Evolutionary conservation across 2,329 filamentous ascomycete species (phyloP), one percentile per base, ranked within the genome.

Genomic region (Apiospora saccharicola): DNA sequence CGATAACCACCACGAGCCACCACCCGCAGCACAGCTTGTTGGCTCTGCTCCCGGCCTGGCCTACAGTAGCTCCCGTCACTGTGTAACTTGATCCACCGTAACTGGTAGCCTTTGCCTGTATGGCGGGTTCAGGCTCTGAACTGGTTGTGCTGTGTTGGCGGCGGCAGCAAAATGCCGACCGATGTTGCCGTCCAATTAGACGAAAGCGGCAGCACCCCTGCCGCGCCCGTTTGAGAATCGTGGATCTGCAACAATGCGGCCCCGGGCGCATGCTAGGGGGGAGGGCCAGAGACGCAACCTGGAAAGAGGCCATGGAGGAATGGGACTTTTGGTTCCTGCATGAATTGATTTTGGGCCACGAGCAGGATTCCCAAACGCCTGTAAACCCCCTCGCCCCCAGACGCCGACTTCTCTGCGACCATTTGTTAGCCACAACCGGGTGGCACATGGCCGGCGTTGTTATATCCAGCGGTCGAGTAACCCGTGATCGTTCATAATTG

Each of bases 121-220:
- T 14, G 51, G 24, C 2, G 51, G 24, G 26, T 57, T 61, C 26
- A 34, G 53, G 53, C 26, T 34, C 26, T 22, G 34, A 8, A 30
- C 26, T 30, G 26, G 26, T 37, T 61, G 22, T 3, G 51, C 51
- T 12, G 34, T 12, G 8, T 22, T 34, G 53, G 26, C 53, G 53
- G 19, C 53, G 53, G 53, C 53, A 61, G 53, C 16, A 61, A n/a
- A 64, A 24, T 64, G 57, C 57, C 30, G 57, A 64, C 30, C 34
- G 34, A 24, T 14, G 57, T 41, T 64, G 57, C 57, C 57, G 57
- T 30, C 57, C 57, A 64, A 64, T 64, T 64, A 64, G 34, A 64
- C 34, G 26, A 30, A 41, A 64, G 30, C 34, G 57, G 24, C 3
- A 24, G 3, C 10, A 64, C 14, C 57, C 57, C 34, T 64, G 57